Base-by-base conservation (phyloP, 2,329 filamentous ascomycete species). In the Pseudogymnoascus sp. region DNA sequence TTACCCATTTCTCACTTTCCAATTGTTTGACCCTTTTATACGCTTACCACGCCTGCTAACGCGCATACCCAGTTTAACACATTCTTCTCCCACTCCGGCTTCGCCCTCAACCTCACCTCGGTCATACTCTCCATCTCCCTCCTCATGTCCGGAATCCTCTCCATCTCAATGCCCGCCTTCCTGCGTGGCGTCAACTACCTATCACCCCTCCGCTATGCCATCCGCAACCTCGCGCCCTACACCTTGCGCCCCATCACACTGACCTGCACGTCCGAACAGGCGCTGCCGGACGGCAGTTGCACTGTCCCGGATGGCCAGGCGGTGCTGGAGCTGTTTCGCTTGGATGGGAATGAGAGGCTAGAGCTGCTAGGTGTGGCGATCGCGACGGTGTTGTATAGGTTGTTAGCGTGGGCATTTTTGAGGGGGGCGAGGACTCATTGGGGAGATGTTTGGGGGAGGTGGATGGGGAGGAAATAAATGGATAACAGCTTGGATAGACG, bases 81-180 rank as follows among this genome's bases (percentile, higher is more conserved):
- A 0, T 74, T 92, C 7, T 89, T 91, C 71, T 75, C 76, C 6
- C 88, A 92, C 69, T 88, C 87, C 0, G 89, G 89, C 1, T 92
- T 92, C 71, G 87, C 88, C 0, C 83, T 92, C 63, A 90, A 89
- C 66, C 74, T 90, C 61, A 90, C 87, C 65, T 85, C 82, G 0
- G 80, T 90, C 41, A 77, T 92, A 15, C 77, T 92, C 3, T 85
- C 84, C 0, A 81, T 92, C 6, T 85, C 87, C 0, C 86, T 87
- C 67, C 81, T 85, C 68, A 88, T 92, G 80, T 82, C 82, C 0
- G 88, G 88, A 0, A 78, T 91, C 35, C 81, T 92, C 72, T 88
- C 84, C 62, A 85, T 90, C 65, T 75, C 86, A 67, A 85, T 91
- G 75, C 87, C 88, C 1, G 68, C 71, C 2, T 81, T 90, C 13